Conservation (phyloP, 2,329 filamentous ascomycete genomes). For the Apiospora saccharicola region DNA sequence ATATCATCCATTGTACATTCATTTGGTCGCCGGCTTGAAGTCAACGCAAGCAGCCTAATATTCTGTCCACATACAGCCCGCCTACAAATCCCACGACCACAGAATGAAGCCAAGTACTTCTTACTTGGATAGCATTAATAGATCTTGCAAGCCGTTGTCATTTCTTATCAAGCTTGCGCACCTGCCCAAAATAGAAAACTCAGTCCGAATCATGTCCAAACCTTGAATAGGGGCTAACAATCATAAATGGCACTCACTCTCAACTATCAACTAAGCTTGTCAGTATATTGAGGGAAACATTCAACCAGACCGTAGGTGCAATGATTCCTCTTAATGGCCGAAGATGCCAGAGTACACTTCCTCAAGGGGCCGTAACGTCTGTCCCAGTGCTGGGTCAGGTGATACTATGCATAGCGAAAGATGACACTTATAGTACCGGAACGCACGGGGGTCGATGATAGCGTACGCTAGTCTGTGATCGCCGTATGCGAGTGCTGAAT, state of each 20-base stretch:
- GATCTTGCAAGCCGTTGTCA: neutral
- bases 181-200: neutral
- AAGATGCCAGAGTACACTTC: too few species aligned
- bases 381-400: neutral
- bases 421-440: neutral
- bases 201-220: neutral
- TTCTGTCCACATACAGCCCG: too few species aligned
- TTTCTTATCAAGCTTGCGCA: neutral
- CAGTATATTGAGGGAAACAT: neutral
- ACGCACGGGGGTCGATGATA: neutral
- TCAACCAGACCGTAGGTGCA: neutral
- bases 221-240: neutral
- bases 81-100: too few species aligned
- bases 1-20: too few species aligned
- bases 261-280: neutral
- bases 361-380: neutral
- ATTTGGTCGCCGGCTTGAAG: too few species aligned
- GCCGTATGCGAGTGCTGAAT: too few species aligned
- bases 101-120: too few species aligned
- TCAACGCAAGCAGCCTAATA: too few species aligned
- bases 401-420: neutral
- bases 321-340: neutral
- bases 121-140: too few species aligned
- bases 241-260: neutral
- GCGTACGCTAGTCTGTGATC: neutral